Percentiles rank a stretch among this genome's conserved stretches.
Evolutionary conservation across 2,329 filamentous ascomycete species (phyloP).

Genomic region (Tolypocladium capitatum): DNA sequence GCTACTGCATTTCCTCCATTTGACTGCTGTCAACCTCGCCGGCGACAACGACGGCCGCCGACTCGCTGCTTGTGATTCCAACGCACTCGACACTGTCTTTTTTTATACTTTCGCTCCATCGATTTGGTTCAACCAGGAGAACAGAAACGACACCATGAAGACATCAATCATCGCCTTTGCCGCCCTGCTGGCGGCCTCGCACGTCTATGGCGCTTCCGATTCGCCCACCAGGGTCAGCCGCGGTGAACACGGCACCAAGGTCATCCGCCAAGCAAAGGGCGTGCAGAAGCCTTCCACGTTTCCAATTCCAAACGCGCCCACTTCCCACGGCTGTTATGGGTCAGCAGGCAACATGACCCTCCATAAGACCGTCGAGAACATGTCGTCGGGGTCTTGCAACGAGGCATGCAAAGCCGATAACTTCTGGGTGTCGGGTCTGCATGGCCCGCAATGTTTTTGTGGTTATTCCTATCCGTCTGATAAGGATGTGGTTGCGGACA

Average conservation of each 20-base stretch:
- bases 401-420: conserved; percentile 27
- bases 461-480: conserved; percentile 53
- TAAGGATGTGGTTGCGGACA: conserved; percentile 38
- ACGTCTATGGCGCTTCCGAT: conserved; percentile 10
- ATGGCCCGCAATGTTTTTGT: conserved; percentile 56
- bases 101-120: conserved; percentile 7
- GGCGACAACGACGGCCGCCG: neutral
- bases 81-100: neutral
- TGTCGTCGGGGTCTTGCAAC: conserved; percentile 29
- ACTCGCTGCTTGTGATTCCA: neutral
- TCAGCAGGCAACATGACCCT: conserved; percentile 26
- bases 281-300: conserved; percentile 22
- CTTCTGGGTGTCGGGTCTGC: conserved; percentile 47
- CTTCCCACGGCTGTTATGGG: conserved; percentile 38
- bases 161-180: conserved; percentile 13
- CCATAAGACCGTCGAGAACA: conserved; percentile 7
- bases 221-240: conserved; percentile 2
- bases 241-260: neutral
- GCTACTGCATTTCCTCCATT: neutral
- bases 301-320: conserved; percentile 23
- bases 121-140: neutral
- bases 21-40: neutral
- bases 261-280: conserved; percentile 1
- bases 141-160: conserved; percentile 13
- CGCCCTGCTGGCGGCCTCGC: conserved; percentile 16